phyloP scores from a whole-genome alignment of 768 basidiomycete species.

The Hygrocybe punicea region DNA sequence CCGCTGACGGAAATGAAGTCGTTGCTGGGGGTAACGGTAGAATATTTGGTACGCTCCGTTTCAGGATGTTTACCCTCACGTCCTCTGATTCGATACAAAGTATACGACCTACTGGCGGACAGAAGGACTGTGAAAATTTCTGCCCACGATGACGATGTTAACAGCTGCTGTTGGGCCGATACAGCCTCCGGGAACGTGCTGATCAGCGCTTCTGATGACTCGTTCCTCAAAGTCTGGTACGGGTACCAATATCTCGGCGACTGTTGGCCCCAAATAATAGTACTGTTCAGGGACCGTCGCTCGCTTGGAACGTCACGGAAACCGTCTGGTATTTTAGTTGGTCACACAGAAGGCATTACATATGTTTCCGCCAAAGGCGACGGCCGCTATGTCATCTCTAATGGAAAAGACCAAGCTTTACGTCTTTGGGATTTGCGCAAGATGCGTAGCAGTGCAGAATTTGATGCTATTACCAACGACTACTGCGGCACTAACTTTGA shows the following conservation, averaged over 20 bases:
- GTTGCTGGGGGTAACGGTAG: slow-evolving; percentile 87
- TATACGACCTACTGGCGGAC: slow-evolving; percentile 86
- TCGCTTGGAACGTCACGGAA: slow-evolving; percentile 56
- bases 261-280: slow-evolving; percentile 33
- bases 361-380: slow-evolving; percentile 95
- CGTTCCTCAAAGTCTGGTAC: slow-evolving; percentile 92
- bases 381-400: slow-evolving; percentile 91
- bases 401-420: slow-evolving; percentile 92
- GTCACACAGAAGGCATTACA: slow-evolving; percentile 94
- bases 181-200: slow-evolving; percentile 89
- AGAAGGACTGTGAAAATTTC: slow-evolving; percentile 75
- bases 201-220: slow-evolving; percentile 93
- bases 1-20: slow-evolving; percentile 93
- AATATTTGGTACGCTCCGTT: slow-evolving; percentile 54
- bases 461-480: slow-evolving; percentile 48
- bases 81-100: slow-evolving; percentile 36
- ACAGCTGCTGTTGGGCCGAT: slow-evolving; percentile 96
- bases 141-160: slow-evolving; percentile 91
- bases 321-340: slow-evolving; percentile 90
- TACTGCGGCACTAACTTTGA: slow-evolving; percentile 69
- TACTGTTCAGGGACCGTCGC: slow-evolving; percentile 47
- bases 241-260: slow-evolving; percentile 43
- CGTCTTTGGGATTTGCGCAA: slow-evolving; percentile 92
- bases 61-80: slow-evolving; percentile 2
- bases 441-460: slow-evolving; percentile 76